Evolutionary conservation across 2,329 filamentous ascomycete genomes (phyloP).

Genomic region (Epichloe uncinata): DNA sequence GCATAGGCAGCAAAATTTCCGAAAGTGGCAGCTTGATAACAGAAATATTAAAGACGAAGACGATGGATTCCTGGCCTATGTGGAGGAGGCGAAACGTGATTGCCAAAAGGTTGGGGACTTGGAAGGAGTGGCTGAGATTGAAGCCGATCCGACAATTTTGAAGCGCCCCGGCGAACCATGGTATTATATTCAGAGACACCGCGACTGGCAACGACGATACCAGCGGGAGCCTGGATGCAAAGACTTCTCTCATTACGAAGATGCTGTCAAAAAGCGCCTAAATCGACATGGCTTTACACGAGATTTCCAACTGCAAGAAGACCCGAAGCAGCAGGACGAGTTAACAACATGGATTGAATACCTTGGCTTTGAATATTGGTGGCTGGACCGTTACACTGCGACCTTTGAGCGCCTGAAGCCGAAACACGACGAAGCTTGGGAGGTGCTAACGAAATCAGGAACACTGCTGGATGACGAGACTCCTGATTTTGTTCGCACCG

Average conservation of each 20-base stretch:
- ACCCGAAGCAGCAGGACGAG: conserved; percentile 17
- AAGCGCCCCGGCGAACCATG: conserved; percentile 1
- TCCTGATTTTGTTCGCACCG: conserved; percentile 5
- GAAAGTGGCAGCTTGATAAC: conserved; percentile 17
- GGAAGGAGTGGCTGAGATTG: conserved; percentile 2
- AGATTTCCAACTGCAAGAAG: conserved; percentile 16
- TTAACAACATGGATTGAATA: conserved; percentile 28
- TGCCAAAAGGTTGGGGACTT: not conserved
- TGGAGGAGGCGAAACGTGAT: conserved; percentile 4
- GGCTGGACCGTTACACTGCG: conserved; percentile 11
- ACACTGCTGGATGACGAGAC: conserved; percentile 12
- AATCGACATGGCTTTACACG: conserved; percentile 16
- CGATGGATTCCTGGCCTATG: conserved; percentile 6
- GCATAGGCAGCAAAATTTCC: conserved; percentile 17
- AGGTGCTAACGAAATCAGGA: conserved; percentile 15
- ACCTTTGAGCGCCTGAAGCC: conserved; percentile 11
- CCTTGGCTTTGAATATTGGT: conserved; percentile 17
- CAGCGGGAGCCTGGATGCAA: conserved; percentile 9
- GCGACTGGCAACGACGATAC: conserved; percentile 2
- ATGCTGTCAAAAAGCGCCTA: conserved; percentile 14
- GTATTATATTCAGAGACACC: conserved; percentile 3
- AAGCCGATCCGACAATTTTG: conserved; percentile 6
- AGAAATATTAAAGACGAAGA: conserved; percentile 10
- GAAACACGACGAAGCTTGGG: conserved; percentile 17
- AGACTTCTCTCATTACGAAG: conserved; percentile 13